A percentile compares a stretch with the other conserved stretches of the same genome.
Evolutionary conservation across 1,284 basidiomycete species (phyloP).

Genomic region (Sporisorium reilianum): DNA sequence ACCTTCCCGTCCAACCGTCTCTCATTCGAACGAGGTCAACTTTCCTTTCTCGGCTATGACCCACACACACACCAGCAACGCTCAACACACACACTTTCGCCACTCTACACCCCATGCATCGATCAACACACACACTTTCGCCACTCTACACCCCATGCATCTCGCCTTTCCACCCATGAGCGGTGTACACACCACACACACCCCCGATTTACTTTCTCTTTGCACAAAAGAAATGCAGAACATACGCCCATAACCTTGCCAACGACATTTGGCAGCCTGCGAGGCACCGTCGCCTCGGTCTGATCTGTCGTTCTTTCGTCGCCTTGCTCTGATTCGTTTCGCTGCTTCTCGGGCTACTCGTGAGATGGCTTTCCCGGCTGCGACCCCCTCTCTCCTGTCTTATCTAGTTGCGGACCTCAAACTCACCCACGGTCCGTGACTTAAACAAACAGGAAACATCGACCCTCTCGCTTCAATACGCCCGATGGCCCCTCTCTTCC

Average conservation of each 20-base stretch:
- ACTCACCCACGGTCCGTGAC: conserved; percentile 42
- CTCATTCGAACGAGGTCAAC: conserved; percentile 11
- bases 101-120: conserved; percentile 20
- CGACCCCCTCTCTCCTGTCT: conserved; percentile 26
- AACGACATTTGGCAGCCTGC: background rate
- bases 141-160: conserved; percentile 21
- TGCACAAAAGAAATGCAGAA: conserved; percentile 53
- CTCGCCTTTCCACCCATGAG: conserved; percentile 19
- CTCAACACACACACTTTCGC: conserved; percentile 14
- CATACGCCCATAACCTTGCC: conserved; percentile 20
- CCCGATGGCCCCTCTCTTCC: background rate
- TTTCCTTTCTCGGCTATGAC: conserved; percentile 2
- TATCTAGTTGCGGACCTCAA: conserved; percentile 47
- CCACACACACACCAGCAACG: conserved; percentile 9
- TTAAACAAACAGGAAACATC: conserved; percentile 62
- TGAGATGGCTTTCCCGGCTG: background rate
- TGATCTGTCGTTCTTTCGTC: background rate
- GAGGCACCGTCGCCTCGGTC: background rate
- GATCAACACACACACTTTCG: conserved; percentile 13
- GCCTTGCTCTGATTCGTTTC: background rate
- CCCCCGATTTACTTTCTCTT: conserved; percentile 9
- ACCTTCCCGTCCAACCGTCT: conserved; percentile 3
- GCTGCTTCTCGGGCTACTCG: background rate
- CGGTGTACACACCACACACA: conserved; percentile 18
- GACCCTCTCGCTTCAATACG: conserved; percentile 1